These are phyloP conservation scores for Vitis riparia DNA, from an alignment of 164 flowering plant genomes.

Conservation along the genomic window DNA sequence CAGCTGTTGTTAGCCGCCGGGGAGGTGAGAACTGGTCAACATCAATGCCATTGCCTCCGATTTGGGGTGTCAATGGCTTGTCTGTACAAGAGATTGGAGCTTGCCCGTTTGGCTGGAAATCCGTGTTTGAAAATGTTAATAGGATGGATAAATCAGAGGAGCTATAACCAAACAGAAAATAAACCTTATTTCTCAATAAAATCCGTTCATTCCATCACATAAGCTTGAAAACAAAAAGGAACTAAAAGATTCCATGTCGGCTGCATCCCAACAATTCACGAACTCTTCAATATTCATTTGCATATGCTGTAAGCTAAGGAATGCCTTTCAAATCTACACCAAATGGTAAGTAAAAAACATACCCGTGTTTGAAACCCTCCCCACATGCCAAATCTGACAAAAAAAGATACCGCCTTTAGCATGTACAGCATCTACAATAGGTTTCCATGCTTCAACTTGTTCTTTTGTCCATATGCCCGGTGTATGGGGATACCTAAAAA, in stretches of 20 bases:
- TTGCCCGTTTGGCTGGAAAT: constrained; percentile 58
- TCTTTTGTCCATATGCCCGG: constrained; percentile 62
- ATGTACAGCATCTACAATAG: constrained; percentile 55
- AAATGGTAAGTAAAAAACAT: background rate
- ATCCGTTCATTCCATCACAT: background rate
- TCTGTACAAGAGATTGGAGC: constrained; percentile 47
- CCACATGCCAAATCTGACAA: constrained; percentile 56
- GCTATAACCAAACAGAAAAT: background rate
- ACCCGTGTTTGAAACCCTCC: constrained; percentile 41
- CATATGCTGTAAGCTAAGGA: background rate
- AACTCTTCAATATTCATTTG: too few species aligned
- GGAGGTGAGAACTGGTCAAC: constrained; percentile 34
- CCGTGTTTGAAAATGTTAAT: constrained; percentile 14
- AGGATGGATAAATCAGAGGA: background rate
- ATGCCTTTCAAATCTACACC: too few species aligned
- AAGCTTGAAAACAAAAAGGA: background rate
- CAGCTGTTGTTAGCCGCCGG: constrained; percentile 29
- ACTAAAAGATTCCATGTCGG: constrained; percentile 3
- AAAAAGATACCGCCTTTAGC: constrained; percentile 51
- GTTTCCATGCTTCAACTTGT: constrained; percentile 63
- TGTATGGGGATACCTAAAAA: constrained; percentile 31
- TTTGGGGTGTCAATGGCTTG: constrained; percentile 32
- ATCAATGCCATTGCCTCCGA: constrained; percentile 26
- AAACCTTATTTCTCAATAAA: too few species aligned
- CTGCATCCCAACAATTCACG: too few species aligned